Base-by-base conservation (phyloP, 2,329 filamentous ascomycete species). In the Aspergillus sp. region DNA sequence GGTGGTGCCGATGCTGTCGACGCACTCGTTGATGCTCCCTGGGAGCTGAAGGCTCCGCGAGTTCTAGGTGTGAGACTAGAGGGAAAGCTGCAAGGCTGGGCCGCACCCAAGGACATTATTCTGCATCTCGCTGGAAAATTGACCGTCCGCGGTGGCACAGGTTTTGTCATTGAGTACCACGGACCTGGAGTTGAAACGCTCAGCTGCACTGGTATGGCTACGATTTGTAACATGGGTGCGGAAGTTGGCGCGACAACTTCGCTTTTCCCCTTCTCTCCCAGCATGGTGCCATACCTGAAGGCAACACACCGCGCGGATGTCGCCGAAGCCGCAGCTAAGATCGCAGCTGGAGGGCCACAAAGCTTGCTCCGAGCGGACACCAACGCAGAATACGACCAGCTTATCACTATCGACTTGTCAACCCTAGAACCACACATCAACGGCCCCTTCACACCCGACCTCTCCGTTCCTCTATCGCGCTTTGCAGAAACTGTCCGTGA, bases 1-100 rank as follows among this genome's bases (percentile, higher is more conserved):
- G 95, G 95, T 70, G 95, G 95, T 70, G 95, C 95, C 22, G 95
- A 99, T 77, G 95, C 95, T 22, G 95, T 99, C 2, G 95, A 99
- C 78, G 95, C 93, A 7, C 85, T 99, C 41, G 95, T 97, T 2
- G 93, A 96, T 71, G 92, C 93, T 8, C 95, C 95, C 0, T 99
- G 95, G 95, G 95, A 99, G 78, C 80, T 99, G 59, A 97, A 96
- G 81, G 95, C 95, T 5, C 95, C 95, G 15, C 92, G 91, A 75
- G 83, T 99, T 51, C 79, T 97, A 12, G 93, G 93, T 68, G 92
- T 98, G 9, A 85, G 88, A 70, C 82, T 98, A 42, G 88, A 88
- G 59, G 95, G 95, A 66, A 80, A 90, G 77, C 84, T 99, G 59
- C 90, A 82, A 73, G 92, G 90, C 70, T 99, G 95, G 95, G 89